These are phyloP conservation scores for Cladosporium cucumerinum DNA, from an alignment of 2,329 filamentous ascomycete genomes.

Conservation along the genomic window DNA sequence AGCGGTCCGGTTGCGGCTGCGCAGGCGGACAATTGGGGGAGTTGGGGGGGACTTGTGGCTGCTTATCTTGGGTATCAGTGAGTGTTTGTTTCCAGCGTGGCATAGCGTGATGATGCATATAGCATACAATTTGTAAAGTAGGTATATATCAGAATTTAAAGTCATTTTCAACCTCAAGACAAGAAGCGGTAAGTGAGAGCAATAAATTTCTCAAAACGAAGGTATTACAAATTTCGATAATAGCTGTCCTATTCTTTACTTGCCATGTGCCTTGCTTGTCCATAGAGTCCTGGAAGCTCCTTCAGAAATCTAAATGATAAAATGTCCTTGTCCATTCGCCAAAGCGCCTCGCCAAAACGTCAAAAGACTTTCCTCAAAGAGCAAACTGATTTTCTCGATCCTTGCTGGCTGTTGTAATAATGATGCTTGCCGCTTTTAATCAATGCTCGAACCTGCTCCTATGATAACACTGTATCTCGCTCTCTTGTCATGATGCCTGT, in stretches of 20 bases:
- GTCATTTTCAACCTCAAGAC: neutral
- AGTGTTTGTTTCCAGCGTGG: neutral
- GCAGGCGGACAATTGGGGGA: constrained; percentile 22
- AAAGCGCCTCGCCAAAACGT: constrained; percentile 10
- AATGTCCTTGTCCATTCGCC: neutral
- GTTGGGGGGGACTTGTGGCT: constrained; percentile 27
- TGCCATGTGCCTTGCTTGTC: neutral
- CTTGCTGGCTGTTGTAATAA: neutral
- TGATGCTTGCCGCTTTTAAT: neutral
- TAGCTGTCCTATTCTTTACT: neutral
- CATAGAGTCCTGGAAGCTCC: neutral
- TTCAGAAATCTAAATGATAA: neutral
- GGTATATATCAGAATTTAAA: neutral
- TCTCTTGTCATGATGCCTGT: neutral
- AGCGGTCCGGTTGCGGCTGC: constrained; percentile 20
- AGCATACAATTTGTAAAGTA: neutral
- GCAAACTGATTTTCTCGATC: neutral
- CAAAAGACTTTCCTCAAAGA: neutral
- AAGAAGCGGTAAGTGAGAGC: neutral
- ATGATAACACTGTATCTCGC: neutral
- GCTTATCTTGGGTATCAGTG: constrained; percentile 23
- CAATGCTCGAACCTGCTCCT: neutral
- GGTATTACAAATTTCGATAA: neutral
- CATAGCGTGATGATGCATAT: neutral
- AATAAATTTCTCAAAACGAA: neutral